Base-by-base conservation (phyloP, 148 eudicot species). In the Simmondsia chinensis region DNA sequence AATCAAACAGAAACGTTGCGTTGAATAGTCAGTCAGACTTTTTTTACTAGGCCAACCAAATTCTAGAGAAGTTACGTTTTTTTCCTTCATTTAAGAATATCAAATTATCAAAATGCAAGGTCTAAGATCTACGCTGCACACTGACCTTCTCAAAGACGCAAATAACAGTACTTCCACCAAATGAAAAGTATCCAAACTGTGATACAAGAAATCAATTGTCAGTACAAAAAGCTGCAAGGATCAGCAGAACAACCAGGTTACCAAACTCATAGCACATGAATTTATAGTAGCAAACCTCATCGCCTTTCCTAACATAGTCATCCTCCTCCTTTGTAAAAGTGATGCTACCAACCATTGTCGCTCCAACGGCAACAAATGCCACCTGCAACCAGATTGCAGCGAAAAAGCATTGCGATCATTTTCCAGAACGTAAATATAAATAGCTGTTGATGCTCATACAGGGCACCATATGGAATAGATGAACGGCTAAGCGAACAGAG, bases 291-390 rank as follows among this genome's bases (percentile, higher is more conserved):
- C 37, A 17, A 48, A 89, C 97, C 97, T 89, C 95, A 12, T 89
- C 97, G 37, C 95, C 97, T 72, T 85, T 85, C 29, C 30, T 69
- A 36, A 85, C 93, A 63, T 51, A 57, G 42, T 84, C 88, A 8
- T 94, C 95, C 57, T 73, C 45, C 53, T 85, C 51, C 63, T 65
- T 79, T 15, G 80, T 55, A 64, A 89, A 85, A 22, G 80, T 72
- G 51, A 89, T 85, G 73, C 95, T 89, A 57, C 97, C 97, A 49
- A 89, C 97, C 97, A 89, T 89, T 39, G 97, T 89, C 35, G 97
- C 97, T 56, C 97, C 97, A 69, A 89, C 82, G 9, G 97, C 95
- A 68, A 89, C 79, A 79, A 81, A 81, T 27, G 97, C 97, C 22
- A 89, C 95, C 97, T 89, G 76, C 62, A 76, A 21, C 20, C 25